Evolutionary conservation across 495 filamentous ascomycete species (phyloP), one percentile per base, ranked within the genome.

Genomic region (Daldinia decipiens): DNA sequence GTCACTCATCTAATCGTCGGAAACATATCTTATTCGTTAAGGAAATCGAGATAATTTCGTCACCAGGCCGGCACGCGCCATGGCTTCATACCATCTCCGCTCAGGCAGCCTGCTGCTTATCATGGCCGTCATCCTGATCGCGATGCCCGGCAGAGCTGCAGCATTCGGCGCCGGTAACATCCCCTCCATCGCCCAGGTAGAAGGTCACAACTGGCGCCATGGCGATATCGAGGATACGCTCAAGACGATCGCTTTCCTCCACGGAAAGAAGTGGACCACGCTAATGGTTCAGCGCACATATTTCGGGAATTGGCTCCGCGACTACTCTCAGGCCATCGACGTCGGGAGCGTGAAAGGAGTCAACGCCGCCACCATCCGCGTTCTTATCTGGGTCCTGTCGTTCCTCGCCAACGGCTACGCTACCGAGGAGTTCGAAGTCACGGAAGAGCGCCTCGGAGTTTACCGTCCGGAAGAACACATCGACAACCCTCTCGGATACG

Each of bases 151-250:
- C 17, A 87, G 84, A 32, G 82, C 87, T 51, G 82, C 86, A 36
- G 95, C 95, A 8, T 99, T 99, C 76, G 95, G 95, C 55, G 95
- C 95, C 27, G 95, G 95, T 29, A 98, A 98, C 75, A 97, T 98
- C 68, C 95, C 95, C 15, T 93, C 91, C 0, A 95, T 99, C 73
- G 93, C 95, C 1, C 89, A 92, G 75, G 89, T 99, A 70, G 95
- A 99, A 80, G 95, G 95, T 24, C 87, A 91, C 72, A 99, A 99
- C 76, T 99, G 93, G 90, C 90, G 95, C 65, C 95, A 98, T 90
- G 95, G 95, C 60, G 85, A 90, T 66, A 95, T 97, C 67, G 94
- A 98, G 82, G 95, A 99, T 79, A 89, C 93, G 77, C 88, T 99
- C 69, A 94, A 94, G 82, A 93, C 89, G 13, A 83, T 99, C 64